Evolutionary conservation across 805 yeast species (phyloP), one percentile per base, ranked within the genome.

Genomic region (Teunomyces stri): DNA sequence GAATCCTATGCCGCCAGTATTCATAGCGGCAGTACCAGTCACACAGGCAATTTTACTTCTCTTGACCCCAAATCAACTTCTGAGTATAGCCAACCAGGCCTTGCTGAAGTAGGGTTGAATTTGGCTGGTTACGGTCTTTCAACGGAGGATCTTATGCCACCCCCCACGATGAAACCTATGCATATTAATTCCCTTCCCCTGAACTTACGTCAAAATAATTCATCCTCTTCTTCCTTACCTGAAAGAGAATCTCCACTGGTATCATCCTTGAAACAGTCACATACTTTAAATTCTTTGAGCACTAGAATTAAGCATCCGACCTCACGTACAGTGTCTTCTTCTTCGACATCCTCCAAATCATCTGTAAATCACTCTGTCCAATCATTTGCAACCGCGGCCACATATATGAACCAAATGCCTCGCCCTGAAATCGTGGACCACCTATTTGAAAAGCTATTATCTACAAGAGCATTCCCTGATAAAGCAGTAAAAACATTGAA

Each of bases 381-480:
- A 35, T 64, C 74, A 1, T 72, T 68, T 51, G 60, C 62, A n/a
- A 53, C 64, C 6, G 69, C 67, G 4, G 58, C 66, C 2, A 56
- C 64, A n/a, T 53, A 63, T 39, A 59, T 66, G 42, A 56, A 64
- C 43, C 68, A 63, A 47, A 62, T 69, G 51, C 78, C 78, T 2
- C 54, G 54, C 4, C 47, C 69, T 3, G 61, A 59, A 20, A 58
- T 71, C 10, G 77, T 73, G 7, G 74, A 72, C 44, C 54, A 49
- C 4, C 54, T 72, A n/a, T 73, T 73, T 50, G 75, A 72, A 44
- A 58, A 61, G 41, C 51, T 73, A n/a, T 56, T 73, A 4, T 59
- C 72, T 3, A 60, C 61, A 4, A 55, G 77, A 39, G 74, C 62
- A 0, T 72, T 73, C 44, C 60, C 73, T 1, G 70, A 62, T n/a